Evolutionary conservation across 768 basidiomycete genomes (phyloP).

Genomic region (Solioccasus polychromus): DNA sequence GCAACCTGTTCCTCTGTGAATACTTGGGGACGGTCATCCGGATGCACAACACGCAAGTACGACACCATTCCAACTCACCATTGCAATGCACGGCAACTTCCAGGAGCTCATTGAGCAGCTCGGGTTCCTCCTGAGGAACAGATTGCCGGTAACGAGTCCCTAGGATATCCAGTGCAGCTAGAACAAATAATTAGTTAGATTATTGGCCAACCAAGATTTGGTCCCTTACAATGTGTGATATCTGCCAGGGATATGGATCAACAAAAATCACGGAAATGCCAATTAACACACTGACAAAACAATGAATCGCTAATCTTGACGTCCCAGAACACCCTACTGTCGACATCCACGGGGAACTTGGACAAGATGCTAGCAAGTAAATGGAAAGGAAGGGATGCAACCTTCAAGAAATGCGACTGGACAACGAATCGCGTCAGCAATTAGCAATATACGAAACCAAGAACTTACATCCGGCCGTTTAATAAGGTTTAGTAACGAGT

Average conservation of each 20-base stretch:
- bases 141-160: conserved; percentile 44
- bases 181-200: conserved; percentile 22
- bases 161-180: conserved; percentile 58
- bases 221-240: conserved; percentile 33
- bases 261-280: background rate
- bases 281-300: conserved; percentile 50
- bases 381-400: conserved; percentile 78
- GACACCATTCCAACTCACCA: conserved; percentile 50
- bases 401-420: conserved; percentile 85
- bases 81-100: conserved; percentile 52
- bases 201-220: background rate
- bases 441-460: background rate
- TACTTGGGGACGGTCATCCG: conserved; percentile 37
- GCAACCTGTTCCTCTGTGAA: conserved; percentile 62
- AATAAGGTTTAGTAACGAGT: conserved; percentile 64
- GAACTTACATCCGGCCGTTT: conserved; percentile 69
- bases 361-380: conserved; percentile 69
- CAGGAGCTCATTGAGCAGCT: conserved; percentile 46
- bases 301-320: conserved; percentile 57
- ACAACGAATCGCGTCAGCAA: conserved; percentile 15
- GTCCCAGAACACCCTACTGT: conserved; percentile 77
- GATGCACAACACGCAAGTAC: background rate
- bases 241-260: conserved; percentile 23
- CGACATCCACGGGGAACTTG: conserved; percentile 76
- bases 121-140: conserved; percentile 32